Evolutionary conservation across 2,329 filamentous ascomycete species (phyloP).

Genomic region (Aureobasidium sp.): DNA sequence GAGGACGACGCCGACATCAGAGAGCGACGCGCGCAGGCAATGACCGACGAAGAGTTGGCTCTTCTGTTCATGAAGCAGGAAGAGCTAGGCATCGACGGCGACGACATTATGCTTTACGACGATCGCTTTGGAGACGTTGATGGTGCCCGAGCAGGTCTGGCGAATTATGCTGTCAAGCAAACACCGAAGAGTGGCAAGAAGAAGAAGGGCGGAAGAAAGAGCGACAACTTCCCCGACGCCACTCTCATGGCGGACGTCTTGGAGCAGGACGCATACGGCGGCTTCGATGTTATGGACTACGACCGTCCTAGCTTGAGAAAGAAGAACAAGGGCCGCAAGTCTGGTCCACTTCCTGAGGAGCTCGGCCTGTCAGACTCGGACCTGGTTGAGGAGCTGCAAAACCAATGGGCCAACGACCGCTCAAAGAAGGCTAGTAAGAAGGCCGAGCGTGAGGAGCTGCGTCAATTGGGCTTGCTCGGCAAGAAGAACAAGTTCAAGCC

Average conservation of each 20-base stretch:
- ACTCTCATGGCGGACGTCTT: constrained; percentile 51
- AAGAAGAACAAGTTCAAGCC: constrained; percentile 32
- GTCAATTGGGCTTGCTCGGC: constrained; percentile 37
- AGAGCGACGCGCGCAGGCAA: constrained; percentile 31
- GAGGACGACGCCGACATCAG: constrained; percentile 38
- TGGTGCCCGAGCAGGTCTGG: constrained; percentile 26
- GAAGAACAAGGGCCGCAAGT: constrained; percentile 51
- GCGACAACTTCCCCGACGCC: constrained; percentile 45
- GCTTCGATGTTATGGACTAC: constrained; percentile 82
- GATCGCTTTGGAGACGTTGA: constrained; percentile 29
- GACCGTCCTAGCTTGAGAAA: constrained; percentile 60
- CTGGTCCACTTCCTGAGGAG: constrained; percentile 32
- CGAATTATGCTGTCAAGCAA: constrained; percentile 20
- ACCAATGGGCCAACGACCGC: constrained; percentile 39
- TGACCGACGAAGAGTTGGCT: constrained; percentile 57
- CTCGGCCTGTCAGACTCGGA: constrained; percentile 39
- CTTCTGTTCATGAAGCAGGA: constrained; percentile 55
- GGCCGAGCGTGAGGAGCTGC: constrained; percentile 40
- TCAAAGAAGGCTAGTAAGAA: constrained; percentile 42
- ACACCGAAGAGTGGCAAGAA: constrained; percentile 18
- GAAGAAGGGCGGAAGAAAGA: constrained; percentile 21
- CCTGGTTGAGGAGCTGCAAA: constrained; percentile 33
- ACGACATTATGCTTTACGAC: constrained; percentile 53
- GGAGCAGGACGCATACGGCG: constrained; percentile 56
- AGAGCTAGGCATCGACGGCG: constrained; percentile 54